Base-by-base conservation (phyloP, 371 early-diverging fungal genomes). In the Mortierella polycephala region DNA sequence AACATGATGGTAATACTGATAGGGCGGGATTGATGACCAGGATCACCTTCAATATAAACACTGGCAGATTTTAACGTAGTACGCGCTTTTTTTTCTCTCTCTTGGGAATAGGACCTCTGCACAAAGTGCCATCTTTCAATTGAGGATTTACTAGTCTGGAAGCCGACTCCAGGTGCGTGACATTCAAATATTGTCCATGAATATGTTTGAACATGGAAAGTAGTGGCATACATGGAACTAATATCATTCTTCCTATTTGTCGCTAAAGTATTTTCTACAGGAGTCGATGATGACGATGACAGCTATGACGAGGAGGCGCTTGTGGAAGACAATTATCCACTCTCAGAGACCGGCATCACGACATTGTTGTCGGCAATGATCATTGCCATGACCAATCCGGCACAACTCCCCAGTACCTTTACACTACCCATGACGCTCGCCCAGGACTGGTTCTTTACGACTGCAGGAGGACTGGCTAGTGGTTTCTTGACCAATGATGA, bases 301-400 rank as follows among this genome's bases (percentile, higher is more conserved):
- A 72, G 69, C 57, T 72, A 61, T 52, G 73, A 77, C 14, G 79
- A 77, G n/a, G 79, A 77, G 20, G 73, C 72, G 6, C 46, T 77
- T 37, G 40, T 72, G 13, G 79, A 77, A 44, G 79, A 77, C 59
- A 71, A 77, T 60, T 77, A 68, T 13, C 79, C 79, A 16, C 56
- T 77, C 14, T 72, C 79, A 7, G 79, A 77, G 44, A 72, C 72
- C 1, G 79, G 79, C 39, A 72, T 77, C 57, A 65, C 72, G 2
- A 72, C 72, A 1, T 52, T 77, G 11, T 54, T 62, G n/a, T 44
- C 69, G 1, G 72, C 69, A 37, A 77, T 77, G 79, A 71, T 77
- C 47, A 65, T 67, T 40, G 68, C 65, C 46, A 58, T 62, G 56
- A 61, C 50, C 13, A 56, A 56, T 42, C 65, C 77, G 1, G 21